These are phyloP conservation scores for Neocallimastix lanati DNA, from an alignment of 192 early-diverging fungal species.

Conservation along the genomic window DNA sequence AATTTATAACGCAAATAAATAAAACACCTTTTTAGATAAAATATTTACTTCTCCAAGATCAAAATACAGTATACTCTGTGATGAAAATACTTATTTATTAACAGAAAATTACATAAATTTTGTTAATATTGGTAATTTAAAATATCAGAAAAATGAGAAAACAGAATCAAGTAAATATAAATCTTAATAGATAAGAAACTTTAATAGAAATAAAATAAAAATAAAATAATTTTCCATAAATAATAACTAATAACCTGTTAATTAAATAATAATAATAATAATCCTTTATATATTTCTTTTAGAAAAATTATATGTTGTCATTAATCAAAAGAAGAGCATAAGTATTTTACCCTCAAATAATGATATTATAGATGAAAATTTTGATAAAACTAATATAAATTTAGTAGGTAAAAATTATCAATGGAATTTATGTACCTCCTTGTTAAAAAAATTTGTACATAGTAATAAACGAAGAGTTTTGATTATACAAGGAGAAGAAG, in stretches of 20 bases:
- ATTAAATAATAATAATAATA: no score
- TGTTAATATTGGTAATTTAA: neutral
- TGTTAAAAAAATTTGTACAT: neutral
- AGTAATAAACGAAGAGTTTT: neutral
- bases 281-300: no score
- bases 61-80: neutral
- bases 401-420: neutral
- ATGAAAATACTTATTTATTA: neutral
- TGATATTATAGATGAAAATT: neutral
- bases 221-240: no score
- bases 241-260: no score
- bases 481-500: neutral
- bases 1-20: no score
- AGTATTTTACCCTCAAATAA: neutral
- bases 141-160: neutral
- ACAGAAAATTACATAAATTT: neutral
- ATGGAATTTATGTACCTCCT: neutral
- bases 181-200: no score
- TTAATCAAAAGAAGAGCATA: neutral
- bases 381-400: neutral
- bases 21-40: no score
- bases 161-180: no score
- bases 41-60: neutral
- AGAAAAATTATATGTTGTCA: neutral
- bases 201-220: no score